Evolutionary conservation across 2,329 filamentous ascomycete genomes (phyloP).

Genomic region (Grosmannia clavigera): DNA sequence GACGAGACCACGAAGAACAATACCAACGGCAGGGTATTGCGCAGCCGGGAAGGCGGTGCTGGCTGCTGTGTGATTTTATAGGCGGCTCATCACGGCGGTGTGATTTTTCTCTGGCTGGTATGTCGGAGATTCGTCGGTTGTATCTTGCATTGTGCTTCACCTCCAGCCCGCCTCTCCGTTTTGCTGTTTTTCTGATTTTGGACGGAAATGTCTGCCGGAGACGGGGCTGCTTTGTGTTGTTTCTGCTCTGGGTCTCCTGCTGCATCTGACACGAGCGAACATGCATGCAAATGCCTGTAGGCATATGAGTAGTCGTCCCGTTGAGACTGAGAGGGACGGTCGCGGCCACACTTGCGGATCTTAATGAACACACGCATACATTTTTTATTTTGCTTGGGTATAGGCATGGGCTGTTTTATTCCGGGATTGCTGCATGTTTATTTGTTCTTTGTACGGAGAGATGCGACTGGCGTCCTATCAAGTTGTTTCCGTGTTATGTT

Average conservation of each 20-base stretch:
- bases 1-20: slow-evolving; percentile 61
- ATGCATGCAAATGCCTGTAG: neutral
- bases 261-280: neutral
- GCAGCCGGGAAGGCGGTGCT: slow-evolving; percentile 26
- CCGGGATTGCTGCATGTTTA: neutral
- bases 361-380: neutral
- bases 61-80: slow-evolving; percentile 42
- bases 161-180: neutral
- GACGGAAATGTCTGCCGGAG: neutral
- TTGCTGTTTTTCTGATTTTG: neutral
- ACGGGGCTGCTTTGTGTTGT: neutral
- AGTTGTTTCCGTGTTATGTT: neutral
- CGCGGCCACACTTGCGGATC: neutral
- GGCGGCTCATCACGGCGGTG: slow-evolving; percentile 6
- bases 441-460: neutral
- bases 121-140: neutral
- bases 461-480: neutral
- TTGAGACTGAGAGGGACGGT: neutral
- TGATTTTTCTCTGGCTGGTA: too few species aligned
- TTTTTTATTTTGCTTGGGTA: neutral
- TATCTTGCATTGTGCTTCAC: neutral
- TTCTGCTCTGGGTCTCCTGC: neutral
- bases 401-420: neutral
- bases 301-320: neutral
- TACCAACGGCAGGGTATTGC: slow-evolving; percentile 26